Base-by-base conservation (phyloP, 164 flowering plant genomes). In the Magnolia sinica region DNA sequence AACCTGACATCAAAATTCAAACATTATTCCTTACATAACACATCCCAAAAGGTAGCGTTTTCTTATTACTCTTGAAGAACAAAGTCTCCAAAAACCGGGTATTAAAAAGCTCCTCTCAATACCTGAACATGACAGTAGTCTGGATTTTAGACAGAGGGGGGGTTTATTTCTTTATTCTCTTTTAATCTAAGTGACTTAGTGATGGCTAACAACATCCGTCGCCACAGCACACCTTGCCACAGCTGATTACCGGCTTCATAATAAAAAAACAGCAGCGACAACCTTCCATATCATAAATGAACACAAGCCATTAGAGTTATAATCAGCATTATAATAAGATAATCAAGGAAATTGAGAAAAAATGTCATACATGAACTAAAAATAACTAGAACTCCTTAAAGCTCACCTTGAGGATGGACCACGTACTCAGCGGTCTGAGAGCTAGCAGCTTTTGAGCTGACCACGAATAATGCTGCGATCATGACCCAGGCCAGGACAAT, bases 401-500 rank as follows among this genome's bases (percentile, higher is more conserved):
- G 45, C 45, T 49, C 72, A 68, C 73, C 68, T 18, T 63, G 52
- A 67, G 22, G 24, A 37, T 50, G 8, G 1, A 19, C 64, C 64
- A 59, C n/a, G 9, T 13, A 59, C 64, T 59, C 64, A 13, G 14
- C n/a, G n/a, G 64, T 59, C 14, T 59, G 64, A 4, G 64, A 59
- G 14, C 64, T 0, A 59, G 68, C 20, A 8, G 68, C 68, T 0
- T 18, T 64, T 19, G 70, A 29, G 45, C 37, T 69, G 52, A 31
- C n/a, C 2, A 69, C 20, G 50, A 69, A 4, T 16, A 69, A 69
- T 29, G 71, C 71, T 4, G 50, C 71, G 8, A 58, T 19, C 27
- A 73, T 23, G 64, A 73, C 23, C 75, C 75, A 73, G 13, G 75
- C 49, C 14, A 61, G n/a, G 23, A 13, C 27, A 22, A 29, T 13